Evolutionary conservation across 768 basidiomycete genomes (phyloP), one percentile per base, ranked within the genome.

Genomic region (Amanita molliuscula): DNA sequence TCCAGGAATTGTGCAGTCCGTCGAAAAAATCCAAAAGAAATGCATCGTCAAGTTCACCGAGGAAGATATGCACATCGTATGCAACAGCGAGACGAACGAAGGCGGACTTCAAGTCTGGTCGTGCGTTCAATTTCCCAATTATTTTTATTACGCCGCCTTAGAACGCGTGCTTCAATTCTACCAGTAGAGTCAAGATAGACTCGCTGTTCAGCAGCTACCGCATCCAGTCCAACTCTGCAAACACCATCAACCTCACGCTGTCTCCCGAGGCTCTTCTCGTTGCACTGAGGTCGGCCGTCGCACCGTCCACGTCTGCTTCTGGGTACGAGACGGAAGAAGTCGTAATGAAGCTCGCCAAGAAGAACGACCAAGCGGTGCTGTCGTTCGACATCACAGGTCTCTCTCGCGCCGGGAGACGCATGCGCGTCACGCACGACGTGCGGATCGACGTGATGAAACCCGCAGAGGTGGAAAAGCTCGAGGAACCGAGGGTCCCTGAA

Each of bases 71-170:
- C 81, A 82, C 53, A 79, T 93, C 52, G 91, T 94, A 48, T 93
- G 91, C 69, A 83, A 84, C 51, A 77, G 72, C 44, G 86, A 89
- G 48, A 76, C 78, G 34, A 84, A 81, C 56, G 87, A 89, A 57
- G 88, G 86, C 0, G 88, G 88, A 3, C 81, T 90, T 3, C 90
- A 93, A 62, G 88, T 93, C 46, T 93, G 91, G 91, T 71, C 70
- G 67, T 72, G 44, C 37, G 65, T 54, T n/a, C n/a, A n/a, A 18
- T 34, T 41, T n/a, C n/a, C 33, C 15, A 8, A 40, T 46, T 50
- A 26, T 20, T 8, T 3, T 31, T 11, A 31, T 15, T 16, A 6
- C 9, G 26, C 21, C 16, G 10, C 37, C 43, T 5, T 29, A 29
- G 1, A 29, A 2, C 11, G 29, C 29, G 31, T 13, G 4, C 13